Percentiles rank a stretch among this genome's conserved stretches.
phyloP scores from a whole-genome alignment of 2,329 filamentous ascomycete genomes.

The Monosporascus sp. region DNA sequence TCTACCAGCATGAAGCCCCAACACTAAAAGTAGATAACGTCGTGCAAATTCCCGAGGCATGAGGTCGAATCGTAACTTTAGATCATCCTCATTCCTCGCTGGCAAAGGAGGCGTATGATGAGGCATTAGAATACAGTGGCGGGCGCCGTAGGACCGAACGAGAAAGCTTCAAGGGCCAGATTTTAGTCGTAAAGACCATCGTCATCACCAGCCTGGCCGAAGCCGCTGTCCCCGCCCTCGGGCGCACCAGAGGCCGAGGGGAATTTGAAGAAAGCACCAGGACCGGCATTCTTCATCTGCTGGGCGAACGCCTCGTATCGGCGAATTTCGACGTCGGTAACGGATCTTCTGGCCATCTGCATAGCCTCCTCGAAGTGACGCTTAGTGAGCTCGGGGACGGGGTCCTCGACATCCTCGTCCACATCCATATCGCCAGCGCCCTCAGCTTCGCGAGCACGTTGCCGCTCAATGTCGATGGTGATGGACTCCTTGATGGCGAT shows the following conservation, averaged over 20 bases:
- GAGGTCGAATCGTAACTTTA: neutral
- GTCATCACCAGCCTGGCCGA: slow-evolving; percentile 86
- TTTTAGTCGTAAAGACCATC: slow-evolving; percentile 94
- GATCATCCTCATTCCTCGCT: neutral
- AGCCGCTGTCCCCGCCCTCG: slow-evolving; percentile 53
- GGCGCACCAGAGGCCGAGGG: slow-evolving; percentile 68
- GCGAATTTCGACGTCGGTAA: slow-evolving; percentile 94
- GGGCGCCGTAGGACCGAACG: slow-evolving; percentile 2
- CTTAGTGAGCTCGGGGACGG: slow-evolving; percentile 91
- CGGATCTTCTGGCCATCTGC: slow-evolving; percentile 87
- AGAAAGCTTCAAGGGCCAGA: slow-evolving; percentile 14
- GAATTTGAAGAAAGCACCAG: slow-evolving; percentile 98
- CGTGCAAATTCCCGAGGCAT: neutral
- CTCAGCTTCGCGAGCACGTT: slow-evolving; percentile 85
- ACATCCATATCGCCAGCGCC: slow-evolving; percentile 76
- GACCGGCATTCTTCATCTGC: slow-evolving; percentile 97
- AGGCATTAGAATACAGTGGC: slow-evolving; percentile 43
- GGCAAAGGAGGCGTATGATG: slow-evolving; percentile 12
- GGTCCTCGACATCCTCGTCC: slow-evolving; percentile 82
- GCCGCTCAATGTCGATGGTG: slow-evolving; percentile 78
- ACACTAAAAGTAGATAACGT: neutral
- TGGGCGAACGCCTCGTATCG: slow-evolving; percentile 98
- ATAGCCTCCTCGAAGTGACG: slow-evolving; percentile 99
- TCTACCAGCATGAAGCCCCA: slow-evolving; percentile 4
- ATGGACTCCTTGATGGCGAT: slow-evolving; percentile 99